Conservation (phyloP, 164 flowering plant genomes). For the Vitis cinerea region DNA sequence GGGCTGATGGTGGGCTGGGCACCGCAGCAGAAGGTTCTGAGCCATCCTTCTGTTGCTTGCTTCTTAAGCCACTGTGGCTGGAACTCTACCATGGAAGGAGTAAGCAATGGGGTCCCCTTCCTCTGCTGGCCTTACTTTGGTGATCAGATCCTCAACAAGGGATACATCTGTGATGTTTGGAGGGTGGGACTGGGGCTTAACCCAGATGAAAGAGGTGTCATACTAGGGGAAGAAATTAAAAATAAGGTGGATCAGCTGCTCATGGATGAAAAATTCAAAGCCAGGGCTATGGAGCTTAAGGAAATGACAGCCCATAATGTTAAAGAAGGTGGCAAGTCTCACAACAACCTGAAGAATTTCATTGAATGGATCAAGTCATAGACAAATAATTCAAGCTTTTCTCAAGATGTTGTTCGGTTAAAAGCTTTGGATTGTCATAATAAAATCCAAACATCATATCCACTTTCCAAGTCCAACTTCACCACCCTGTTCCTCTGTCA, state of each 20-base stretch:
- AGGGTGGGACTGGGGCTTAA: conserved; percentile 38
- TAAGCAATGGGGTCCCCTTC: conserved; percentile 50
- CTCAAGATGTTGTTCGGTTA: too few relatives aligned
- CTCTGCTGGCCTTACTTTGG: conserved; percentile 60
- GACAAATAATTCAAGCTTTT: not conserved
- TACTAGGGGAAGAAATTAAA: conserved; percentile 28
- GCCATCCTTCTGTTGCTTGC: conserved; percentile 55
- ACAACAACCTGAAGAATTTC: conserved; percentile 18
- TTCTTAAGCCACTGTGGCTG: conserved; percentile 69
- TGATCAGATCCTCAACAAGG: conserved; percentile 44
- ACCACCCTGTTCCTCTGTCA: too few relatives aligned
- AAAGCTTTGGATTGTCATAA: too few relatives aligned
- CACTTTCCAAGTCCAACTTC: too few relatives aligned
- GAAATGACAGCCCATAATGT: conserved; percentile 17
- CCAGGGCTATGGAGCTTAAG: conserved; percentile 32
- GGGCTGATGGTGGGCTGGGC: conserved; percentile 55
- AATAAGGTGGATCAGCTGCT: conserved; percentile 30
- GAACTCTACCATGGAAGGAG: conserved; percentile 57
- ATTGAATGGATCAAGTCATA: conserved; percentile 21
- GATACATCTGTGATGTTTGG: conserved; percentile 52
- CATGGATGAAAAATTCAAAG: conserved; percentile 17
- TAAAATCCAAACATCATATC: too few relatives aligned
- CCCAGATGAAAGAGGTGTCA: conserved; percentile 25
- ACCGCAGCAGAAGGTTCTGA: conserved; percentile 47
- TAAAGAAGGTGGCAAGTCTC: conserved; percentile 29